Base-by-base conservation (phyloP, 176 grass and related monocot genomes). In the Triticum monococcum region DNA sequence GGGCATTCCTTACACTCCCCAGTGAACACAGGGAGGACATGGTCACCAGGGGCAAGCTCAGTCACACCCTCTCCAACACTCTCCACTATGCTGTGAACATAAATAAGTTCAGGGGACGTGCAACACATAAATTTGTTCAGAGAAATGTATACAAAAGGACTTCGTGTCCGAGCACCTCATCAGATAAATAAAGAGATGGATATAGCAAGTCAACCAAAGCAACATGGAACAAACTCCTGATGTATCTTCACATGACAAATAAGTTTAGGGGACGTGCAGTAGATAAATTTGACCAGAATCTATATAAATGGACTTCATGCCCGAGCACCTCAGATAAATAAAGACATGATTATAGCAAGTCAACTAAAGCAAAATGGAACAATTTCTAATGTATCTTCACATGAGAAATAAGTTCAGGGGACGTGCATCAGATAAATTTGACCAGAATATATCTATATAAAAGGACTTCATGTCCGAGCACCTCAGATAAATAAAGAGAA, bases 11-110 rank as follows among this genome's bases (percentile, higher is more conserved):
- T 97, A 48, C 95, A 97, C 64, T 97, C 95, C 69, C 95, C 95
- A 38, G 95, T 97, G 87, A 97, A 97, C 16, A 97, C 90, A 20
- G 95, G 95, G 10, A 97, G 95, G 13, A 97, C 95, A 82, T 97
- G 95, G 78, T 97, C 95, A 26, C 95, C 95, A 41, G 95, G 90
- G 77, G 89, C 87, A 24, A 97, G 8, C 2, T 97, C 92, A 36
- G 92, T 95, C 57, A 97, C 92, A 45, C 92, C 95, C 52, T 97
- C 90, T 81, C 95, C 95, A 45, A 97, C 90, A 61, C 92, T 93
- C 87, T 97, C 95, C n/a, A 97, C 85, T 66, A 97, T 97, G 12
- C 92, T 97, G 81, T 16, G 12, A 78, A 63, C 12, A 81, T 20
- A 38, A 56, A 41, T 11, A 33, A 41, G 76, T 72, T 88, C 38